Percentiles rank a stretch among this genome's conserved stretches.
phyloP scores from a whole-genome alignment of 2,329 filamentous ascomycete species.

The Simplicillium aogashimaense region DNA sequence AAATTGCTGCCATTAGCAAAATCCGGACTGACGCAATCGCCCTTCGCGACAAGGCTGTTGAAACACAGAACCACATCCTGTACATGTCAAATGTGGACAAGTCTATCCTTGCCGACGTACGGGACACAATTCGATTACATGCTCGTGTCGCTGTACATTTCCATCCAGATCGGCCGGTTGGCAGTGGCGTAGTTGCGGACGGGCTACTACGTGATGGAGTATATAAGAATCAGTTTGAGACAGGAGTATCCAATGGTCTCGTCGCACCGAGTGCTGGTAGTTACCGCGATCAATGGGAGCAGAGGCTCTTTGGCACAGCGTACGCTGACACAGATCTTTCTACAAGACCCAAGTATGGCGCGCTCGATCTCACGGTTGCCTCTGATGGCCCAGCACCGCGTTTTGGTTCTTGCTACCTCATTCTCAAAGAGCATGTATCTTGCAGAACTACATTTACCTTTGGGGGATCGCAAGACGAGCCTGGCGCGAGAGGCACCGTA shows the following conservation, averaged over 20 bases:
- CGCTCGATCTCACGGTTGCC: constrained; percentile 9
- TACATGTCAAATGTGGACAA: constrained; percentile 3
- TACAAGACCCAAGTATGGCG: constrained; percentile 8
- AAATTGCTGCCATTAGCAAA: no score
- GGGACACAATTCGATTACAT: constrained; percentile 1
- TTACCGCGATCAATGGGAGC: constrained; percentile 7
- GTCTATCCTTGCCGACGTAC: not conserved
- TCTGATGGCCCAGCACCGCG: constrained; percentile 10
- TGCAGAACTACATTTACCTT: constrained; percentile 10
- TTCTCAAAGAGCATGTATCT: constrained; percentile 8
- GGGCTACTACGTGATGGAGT: constrained; percentile 7
- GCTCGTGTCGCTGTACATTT: constrained; percentile 11
- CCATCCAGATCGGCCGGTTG: constrained; percentile 11
- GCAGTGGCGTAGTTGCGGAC: constrained; percentile 4
- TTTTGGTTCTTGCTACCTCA: constrained; percentile 11
- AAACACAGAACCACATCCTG: not conserved
- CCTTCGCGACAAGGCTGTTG: no score
- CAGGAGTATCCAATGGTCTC: constrained; percentile 11
- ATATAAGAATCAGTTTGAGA: constrained; percentile 11
- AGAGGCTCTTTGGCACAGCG: not conserved
- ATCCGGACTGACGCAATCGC: no score
- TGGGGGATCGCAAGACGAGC: constrained; percentile 9
- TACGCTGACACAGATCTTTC: not conserved
- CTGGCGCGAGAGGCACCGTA: constrained; percentile 8
- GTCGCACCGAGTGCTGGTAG: constrained; percentile 7